phyloP scores from a whole-genome alignment of 106 monocot genomes.

The Dendrobium chrysotoxum region DNA sequence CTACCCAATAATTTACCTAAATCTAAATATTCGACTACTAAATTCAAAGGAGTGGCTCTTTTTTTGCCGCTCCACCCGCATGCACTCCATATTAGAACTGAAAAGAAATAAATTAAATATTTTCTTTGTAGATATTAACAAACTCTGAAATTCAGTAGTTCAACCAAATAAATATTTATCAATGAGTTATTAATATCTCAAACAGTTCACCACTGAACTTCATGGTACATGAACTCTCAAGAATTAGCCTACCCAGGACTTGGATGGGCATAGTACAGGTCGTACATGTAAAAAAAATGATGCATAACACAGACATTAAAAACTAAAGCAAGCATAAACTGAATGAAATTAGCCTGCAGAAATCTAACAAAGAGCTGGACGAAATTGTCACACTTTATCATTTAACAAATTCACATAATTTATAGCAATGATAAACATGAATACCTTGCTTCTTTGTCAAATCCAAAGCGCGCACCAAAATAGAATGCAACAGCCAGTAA shows the following conservation, averaged over 20 bases:
- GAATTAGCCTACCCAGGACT: not conserved
- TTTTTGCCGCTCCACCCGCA: not conserved
- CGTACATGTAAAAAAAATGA: not conserved
- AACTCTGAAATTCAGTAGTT: not conserved
- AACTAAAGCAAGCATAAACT: not conserved
- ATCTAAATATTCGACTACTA: not conserved
- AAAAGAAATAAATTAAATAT: not conserved
- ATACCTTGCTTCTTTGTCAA: slow-evolving; percentile 85
- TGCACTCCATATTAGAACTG: not conserved
- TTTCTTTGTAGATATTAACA: not conserved
- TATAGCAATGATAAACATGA: not conserved
- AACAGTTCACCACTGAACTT: not conserved
- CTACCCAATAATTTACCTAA: not conserved
- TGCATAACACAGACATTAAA: not conserved
- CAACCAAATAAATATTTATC: not conserved
- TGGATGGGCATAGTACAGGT: not conserved
- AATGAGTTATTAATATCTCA: not conserved
- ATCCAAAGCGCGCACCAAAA: slow-evolving; percentile 90
- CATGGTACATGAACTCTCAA: not conserved
- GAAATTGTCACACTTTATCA: not conserved
- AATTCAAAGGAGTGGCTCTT: not conserved
- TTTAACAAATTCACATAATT: not conserved
- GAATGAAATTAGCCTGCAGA: not conserved
- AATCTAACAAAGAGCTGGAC: not conserved
- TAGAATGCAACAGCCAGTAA: slow-evolving; percentile 79